Evolutionary conservation across 2,329 filamentous ascomycete species (phyloP), one percentile per base, ranked within the genome.

Genomic region (Corinectria fuckeliana): DNA sequence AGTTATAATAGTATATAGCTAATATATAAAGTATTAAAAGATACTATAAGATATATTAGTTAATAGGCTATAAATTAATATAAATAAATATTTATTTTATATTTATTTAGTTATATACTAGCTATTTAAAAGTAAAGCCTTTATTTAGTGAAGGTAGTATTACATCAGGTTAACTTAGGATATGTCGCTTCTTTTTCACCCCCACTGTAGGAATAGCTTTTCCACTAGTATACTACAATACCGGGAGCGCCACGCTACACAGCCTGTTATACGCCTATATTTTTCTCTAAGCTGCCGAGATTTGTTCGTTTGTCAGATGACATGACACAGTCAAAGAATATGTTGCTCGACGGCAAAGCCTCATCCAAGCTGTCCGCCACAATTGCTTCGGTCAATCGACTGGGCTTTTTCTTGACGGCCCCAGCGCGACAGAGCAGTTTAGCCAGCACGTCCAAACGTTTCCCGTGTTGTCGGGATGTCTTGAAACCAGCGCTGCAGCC

Each of bases 391-490:
- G 53, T 9, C 3, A 25, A 6, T 8, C 48, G 18, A 58, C 16
- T 6, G 36, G 38, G 0, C 38, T 58, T 5, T 58, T 58, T 16
- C 56, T 58, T 3, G 56, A 58, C 28, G 50, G 56, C 1, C 56
- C 50, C 1, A 30, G 42, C 2, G 36, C 44, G 3, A 39, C 20
- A 8, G 49, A 42, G 2, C 50, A 58, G 9, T 50, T 50, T 16
- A 58, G 56, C 16, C 56, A 58, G 16, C 56, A 58, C 14, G 56
- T 58, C 4, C 56, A 58, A 20, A 58, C 56, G 2, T 58, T 58
- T 38, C 44, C 44, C 2, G 44, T 58, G 1, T 18, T 53, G 5
- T 53, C 56, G 6, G 34, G 26, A 16, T 58, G 56, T 11, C 20
- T 50, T 8, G 44, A 49, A 3, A 44, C 34, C 2, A 50, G 36